Evolutionary conservation across 2,329 filamentous ascomycete species (phyloP).

Genomic region (Phoma herbarum): DNA sequence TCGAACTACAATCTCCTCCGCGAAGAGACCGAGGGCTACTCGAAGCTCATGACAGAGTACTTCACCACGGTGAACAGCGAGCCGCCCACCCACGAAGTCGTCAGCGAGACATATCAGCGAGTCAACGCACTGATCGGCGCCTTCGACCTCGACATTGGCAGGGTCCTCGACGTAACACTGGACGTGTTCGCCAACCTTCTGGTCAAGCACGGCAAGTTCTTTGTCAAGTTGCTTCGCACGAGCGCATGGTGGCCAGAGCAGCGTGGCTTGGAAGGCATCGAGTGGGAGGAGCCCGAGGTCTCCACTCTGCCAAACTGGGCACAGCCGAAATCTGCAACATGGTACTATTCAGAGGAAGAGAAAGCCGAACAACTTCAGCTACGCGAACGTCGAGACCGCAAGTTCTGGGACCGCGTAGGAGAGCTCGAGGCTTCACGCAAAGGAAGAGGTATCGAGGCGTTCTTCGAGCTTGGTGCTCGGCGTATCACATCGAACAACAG

Average conservation of each 20-base stretch:
- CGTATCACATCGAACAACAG: constrained; percentile 60
- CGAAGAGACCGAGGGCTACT: constrained; percentile 96
- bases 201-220: constrained; percentile 92
- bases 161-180: constrained; percentile 91
- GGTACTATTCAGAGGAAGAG: constrained; percentile 73
- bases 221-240: constrained; percentile 87
- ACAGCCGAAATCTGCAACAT: constrained; percentile 72
- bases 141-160: constrained; percentile 94
- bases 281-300: constrained; percentile 60
- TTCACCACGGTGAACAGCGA: constrained; percentile 85
- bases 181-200: constrained; percentile 95
- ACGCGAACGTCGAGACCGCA: constrained; percentile 71
- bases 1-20: constrained; percentile 95
- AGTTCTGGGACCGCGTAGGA: constrained; percentile 84
- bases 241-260: constrained; percentile 96
- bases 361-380: constrained; percentile 65
- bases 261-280: constrained; percentile 62
- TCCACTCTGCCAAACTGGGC: constrained; percentile 87
- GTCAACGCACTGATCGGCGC: constrained; percentile 96
- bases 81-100: constrained; percentile 76
- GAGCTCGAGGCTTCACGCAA: constrained; percentile 56
- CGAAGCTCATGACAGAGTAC: constrained; percentile 93
- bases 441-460: constrained; percentile 75
- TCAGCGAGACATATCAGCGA: constrained; percentile 86
- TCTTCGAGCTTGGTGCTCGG: constrained; percentile 85